Base-by-base conservation (phyloP, 1,139 yeast species). In the Suhomyces bokatorum region DNA sequence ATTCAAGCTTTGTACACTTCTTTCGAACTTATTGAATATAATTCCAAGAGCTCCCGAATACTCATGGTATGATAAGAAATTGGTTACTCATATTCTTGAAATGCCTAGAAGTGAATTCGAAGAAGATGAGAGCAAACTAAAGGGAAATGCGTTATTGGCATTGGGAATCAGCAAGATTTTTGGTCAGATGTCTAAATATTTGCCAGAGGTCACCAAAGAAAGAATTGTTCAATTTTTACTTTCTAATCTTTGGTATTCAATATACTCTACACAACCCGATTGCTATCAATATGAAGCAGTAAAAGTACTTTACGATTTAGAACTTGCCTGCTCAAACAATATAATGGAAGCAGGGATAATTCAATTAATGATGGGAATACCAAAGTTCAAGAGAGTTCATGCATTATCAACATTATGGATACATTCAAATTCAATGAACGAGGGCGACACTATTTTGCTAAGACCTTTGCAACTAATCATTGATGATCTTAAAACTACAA, bases 381-480 rank as follows among this genome's bases (percentile, higher is more conserved):
- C 73, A 4, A 48, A 55, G 5, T 57, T 60, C 17, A 65, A 68
- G 11, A 66, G 80, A 50, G 59, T 81, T 1, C 61, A 64, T 17
- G 81, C 83, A 0, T 72, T 85, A 46, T 73, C 75, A 40, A 69
- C 77, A 3, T 58, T 85, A 14, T 85, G 93, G 91, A 69, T 69
- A 4, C 87, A 83, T 52, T 72, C 86, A 1, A 52, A 63, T 14
- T 62, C 72, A 4, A 58, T 67, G 32, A 70, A 65, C 47, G 75
- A 73, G 10, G 77, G 75, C 11, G 70, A 69, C 44, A 56, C 62
- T 0, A 66, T 90, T 8, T 63, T 89, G 17, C 69, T 75, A 11
- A 71, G 85, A 46, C 93, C 96, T 0, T 63, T 89, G n/a, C 81
- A 83, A 48, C 58, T 88, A 5, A 66, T 88, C 11, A 59, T 88